Base-by-base conservation (phyloP, 2,329 filamentous ascomycete species). In the Colletotrichum endophyticum region DNA sequence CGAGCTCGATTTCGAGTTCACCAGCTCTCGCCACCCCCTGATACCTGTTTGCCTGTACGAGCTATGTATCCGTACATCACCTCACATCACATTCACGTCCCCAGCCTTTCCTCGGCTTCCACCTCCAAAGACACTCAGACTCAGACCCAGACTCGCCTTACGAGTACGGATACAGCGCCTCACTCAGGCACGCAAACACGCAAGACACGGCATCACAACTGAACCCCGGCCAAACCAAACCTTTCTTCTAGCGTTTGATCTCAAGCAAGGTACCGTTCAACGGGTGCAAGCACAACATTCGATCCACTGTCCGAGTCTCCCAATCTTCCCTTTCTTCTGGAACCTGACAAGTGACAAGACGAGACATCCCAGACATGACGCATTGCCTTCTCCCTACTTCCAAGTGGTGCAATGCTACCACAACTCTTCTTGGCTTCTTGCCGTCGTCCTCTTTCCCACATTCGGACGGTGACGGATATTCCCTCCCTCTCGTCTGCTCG, bases 321-420 rank as follows among this genome's bases (percentile, higher is more conserved):
- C 49, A 30, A 63, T 22, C 30, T 67, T 67, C 25, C 44, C 59
- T 63, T 66, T 44, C 70, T 44, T 69, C 57, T 66, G 74, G 71
- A 76, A 76, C 74, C 30, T 76, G 28, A 61, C 70, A 74, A 76
- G 71, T 76, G 74, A 76, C 74, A 76, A 66, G 64, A 61, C 57
- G 49, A 72, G 59, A 66, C 59, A 74, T 53, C 71, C 64, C 22
- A 74, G 70, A 74, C 73, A 70, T 69, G 27, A 32, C 36, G 19
- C 56, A 70, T 39, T 34, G 34, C 63, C 27, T 34, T 34, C 32
- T 28, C 19, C 22, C 34, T 53, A 57, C 72, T 25, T 15, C 44
- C 44, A 39, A 53, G 11, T 53, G n/a, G 44, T 53, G 44, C 44
- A 25, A 25, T 53, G 44, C 44, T 22, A 53, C 44, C 44, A 53